Conservation (phyloP, 306 rosid species). For the Cucurbita ficifolia region DNA sequence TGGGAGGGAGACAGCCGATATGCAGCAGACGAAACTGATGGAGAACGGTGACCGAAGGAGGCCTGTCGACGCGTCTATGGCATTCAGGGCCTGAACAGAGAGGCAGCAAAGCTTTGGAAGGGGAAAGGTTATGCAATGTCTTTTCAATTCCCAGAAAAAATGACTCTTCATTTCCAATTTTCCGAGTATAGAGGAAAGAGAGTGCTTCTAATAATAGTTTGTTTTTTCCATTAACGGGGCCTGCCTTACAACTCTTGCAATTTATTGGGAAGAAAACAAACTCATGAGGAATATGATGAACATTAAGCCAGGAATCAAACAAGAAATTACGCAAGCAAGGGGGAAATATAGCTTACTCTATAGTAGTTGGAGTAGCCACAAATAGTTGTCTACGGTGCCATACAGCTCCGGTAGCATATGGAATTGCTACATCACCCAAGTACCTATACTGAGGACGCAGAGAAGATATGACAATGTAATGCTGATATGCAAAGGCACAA, state of each 20-base stretch:
- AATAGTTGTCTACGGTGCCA: constrained; percentile 96
- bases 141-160: no score
- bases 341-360: constrained; percentile 52
- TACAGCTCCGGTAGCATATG: constrained; percentile 77
- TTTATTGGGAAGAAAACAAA: not conserved
- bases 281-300: not conserved
- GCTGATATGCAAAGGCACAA: constrained; percentile 93
- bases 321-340: constrained; percentile 1
- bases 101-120: no score
- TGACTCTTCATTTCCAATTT: no score
- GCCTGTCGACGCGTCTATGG: no score
- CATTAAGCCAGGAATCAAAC: not conserved
- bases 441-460: constrained; percentile 96
- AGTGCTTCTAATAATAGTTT: no score
- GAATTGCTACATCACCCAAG: constrained; percentile 94
- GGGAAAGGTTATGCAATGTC: no score
- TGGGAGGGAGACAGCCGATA: no score
- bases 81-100: no score
- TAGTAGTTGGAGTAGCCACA: constrained; percentile 90
- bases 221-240: no score
- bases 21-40: no score
- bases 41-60: no score
- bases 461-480: constrained; percentile 81
- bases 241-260: not conserved
- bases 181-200: no score